Percentiles rank a stretch among this genome's conserved stretches.
These are phyloP conservation scores for Rhododendron vialii DNA, from an alignment of 148 eudicot species.

Conservation along the genomic window DNA sequence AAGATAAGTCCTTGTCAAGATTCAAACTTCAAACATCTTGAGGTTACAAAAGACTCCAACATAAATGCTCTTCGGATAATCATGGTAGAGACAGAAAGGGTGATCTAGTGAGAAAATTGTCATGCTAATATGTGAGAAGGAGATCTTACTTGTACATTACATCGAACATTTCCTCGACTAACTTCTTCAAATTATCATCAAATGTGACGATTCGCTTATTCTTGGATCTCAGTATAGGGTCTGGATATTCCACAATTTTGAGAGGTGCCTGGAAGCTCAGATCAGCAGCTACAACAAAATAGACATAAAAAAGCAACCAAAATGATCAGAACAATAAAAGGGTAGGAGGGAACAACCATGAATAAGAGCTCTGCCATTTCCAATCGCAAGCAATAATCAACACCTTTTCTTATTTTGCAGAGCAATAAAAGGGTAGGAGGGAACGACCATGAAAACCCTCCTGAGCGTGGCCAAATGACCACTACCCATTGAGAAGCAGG, in stretches of 20 bases:
- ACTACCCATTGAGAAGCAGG: neutral
- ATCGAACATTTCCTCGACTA: constrained; percentile 85
- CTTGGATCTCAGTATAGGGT: constrained; percentile 73
- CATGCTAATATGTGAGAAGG: neutral
- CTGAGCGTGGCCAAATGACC: neutral
- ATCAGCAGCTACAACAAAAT: constrained; percentile 55
- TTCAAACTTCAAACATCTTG: neutral
- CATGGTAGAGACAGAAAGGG: neutral
- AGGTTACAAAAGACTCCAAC: neutral
- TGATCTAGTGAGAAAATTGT: neutral
- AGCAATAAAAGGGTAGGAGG: neutral
- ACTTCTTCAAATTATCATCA: constrained; percentile 71
- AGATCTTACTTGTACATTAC: constrained; percentile 82
- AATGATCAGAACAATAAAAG: neutral
- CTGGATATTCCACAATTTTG: constrained; percentile 81
- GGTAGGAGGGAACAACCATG: too few relatives aligned
- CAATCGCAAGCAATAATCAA: neutral
- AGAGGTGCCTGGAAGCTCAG: constrained; percentile 62
- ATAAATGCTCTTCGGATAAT: neutral
- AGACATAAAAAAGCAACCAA: neutral
- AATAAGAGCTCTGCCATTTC: neutral
- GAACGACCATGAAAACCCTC: neutral
- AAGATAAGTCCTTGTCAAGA: neutral
- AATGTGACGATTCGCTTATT: constrained; percentile 71
- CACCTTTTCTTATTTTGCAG: neutral